Evolutionary conservation across 225 moss, liverwort and hornwort species (phyloP).

Genomic region (Antitrichia curtipendula): DNA sequence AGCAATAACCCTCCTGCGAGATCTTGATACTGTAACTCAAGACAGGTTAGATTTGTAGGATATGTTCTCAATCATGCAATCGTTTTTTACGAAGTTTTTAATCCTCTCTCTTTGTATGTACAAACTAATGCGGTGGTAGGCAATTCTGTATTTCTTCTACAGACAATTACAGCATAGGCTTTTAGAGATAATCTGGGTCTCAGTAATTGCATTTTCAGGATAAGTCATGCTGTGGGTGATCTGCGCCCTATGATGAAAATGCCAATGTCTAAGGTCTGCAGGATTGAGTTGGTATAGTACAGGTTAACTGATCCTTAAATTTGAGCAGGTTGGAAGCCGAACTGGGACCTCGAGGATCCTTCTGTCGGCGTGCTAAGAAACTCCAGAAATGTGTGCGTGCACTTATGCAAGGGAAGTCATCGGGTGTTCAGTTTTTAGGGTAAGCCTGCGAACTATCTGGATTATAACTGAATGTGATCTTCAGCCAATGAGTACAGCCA

Average conservation of each 20-base stretch:
- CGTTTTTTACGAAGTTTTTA: not conserved
- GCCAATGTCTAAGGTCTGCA: not conserved
- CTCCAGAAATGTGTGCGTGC: conserved; percentile 51
- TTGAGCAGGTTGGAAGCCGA: conserved; percentile 53
- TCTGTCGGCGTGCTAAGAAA: conserved; percentile 49
- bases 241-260: not conserved
- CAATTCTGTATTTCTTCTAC: not conserved
- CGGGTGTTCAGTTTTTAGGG: conserved; percentile 43
- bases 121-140: not conserved
- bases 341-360: conserved; percentile 38
- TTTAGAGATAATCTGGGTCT: not conserved
- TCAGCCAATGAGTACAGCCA: not conserved
- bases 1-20: conserved; percentile 43
- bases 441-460: conserved; percentile 10
- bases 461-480: not conserved
- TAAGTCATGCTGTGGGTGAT: not conserved
- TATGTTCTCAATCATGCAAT: not conserved
- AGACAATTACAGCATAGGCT: not conserved
- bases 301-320: not conserved
- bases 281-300: not conserved
- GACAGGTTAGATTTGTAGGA: conserved; percentile 29
- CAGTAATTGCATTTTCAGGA: not conserved
- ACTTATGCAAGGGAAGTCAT: conserved; percentile 38
- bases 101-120: not conserved
- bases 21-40: conserved; percentile 58